Base-by-base conservation (phyloP, 140 eudicot genomes). In the Senecio squalidus region DNA sequence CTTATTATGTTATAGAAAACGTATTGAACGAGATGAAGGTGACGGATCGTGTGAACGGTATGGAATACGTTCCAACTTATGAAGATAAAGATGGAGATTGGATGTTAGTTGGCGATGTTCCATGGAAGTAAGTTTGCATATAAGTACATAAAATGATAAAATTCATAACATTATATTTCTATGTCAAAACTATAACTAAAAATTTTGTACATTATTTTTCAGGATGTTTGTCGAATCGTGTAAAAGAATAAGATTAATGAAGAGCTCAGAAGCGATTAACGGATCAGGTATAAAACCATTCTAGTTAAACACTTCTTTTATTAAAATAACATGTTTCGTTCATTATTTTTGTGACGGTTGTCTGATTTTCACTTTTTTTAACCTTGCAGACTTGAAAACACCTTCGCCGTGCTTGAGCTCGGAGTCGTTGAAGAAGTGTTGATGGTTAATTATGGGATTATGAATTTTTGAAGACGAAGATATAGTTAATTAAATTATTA, bases 31-130 rank as follows among this genome's bases (percentile, higher is more conserved):
- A 77, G 70, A 76, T 45, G 72, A 81, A 73, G 74, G 45, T 80
- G 34, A 5, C 73, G 67, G 80, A 80, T 55, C 62, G 54, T 55
- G 74, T 58, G 8, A 84, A 83, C 21, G 82, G 80, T 28, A 5
- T 68, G 21, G 86, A 80, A 13, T 86, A 80, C 63, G 82, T 87
- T 44, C 89, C 92, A 36, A 87, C 91, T 0, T 87, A 83, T 56
- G 95, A 87, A 69, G 95, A 87, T 69, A 87, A 64, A 78, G 95
- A 87, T 39, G 95, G 89, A 24, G 95, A 87, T 52, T 87, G 93
- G 95, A 87, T 87, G 95, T 66, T 86, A 57, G 80, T 87, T 70
- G 93, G 95, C 29, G 94, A 83, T 76, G 94, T 80, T 51, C 96
- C 95, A n/a, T 86, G 95, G 95, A 69, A 69, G 95, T 86, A 75